Percentiles rank a stretch among this genome's conserved stretches.
Evolutionary conservation across 83 land plant species (phyloP).

Genomic region (Thuja plicata): DNA sequence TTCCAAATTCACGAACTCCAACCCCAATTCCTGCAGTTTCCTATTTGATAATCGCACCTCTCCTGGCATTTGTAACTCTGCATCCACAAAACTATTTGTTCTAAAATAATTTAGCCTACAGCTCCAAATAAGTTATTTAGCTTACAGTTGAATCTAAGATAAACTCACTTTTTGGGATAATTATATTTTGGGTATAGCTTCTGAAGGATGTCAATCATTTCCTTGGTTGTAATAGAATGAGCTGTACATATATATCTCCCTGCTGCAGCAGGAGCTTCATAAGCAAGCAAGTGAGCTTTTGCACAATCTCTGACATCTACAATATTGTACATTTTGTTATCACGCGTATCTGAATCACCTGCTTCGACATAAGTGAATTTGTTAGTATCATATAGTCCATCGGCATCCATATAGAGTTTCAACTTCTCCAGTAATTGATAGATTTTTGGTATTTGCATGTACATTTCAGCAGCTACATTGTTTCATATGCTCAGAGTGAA

Average conservation of each 20-base stretch:
- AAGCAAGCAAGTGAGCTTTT: slow-evolving; percentile 36
- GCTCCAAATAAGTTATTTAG: no score
- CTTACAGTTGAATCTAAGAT: background rate
- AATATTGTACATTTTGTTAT: slow-evolving; percentile 10
- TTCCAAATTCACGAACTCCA: slow-evolving; percentile 25
- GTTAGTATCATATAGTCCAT: background rate
- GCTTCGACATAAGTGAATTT: background rate
- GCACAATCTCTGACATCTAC: slow-evolving; percentile 53
- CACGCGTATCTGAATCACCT: slow-evolving; percentile 25
- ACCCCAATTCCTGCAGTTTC: slow-evolving; percentile 34
- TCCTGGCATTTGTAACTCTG: background rate
- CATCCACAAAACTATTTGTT: slow-evolving; percentile 13
- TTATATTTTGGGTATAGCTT: slow-evolving; percentile 35
- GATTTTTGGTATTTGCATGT: background rate
- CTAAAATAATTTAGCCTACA: background rate
- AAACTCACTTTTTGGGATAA: slow-evolving; percentile 33
- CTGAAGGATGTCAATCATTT: slow-evolving; percentile 30
- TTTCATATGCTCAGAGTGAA: background rate
- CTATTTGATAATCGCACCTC: background rate
- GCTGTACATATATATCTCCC: slow-evolving; percentile 51
- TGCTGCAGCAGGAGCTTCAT: slow-evolving; percentile 38
- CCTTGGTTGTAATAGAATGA: slow-evolving; percentile 14
- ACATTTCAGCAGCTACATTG: background rate
- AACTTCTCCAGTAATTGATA: background rate
- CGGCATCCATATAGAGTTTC: background rate